Evolutionary conservation across 1,284 basidiomycete genomes (phyloP).

Genomic region (Neonothopanus nambi): DNA sequence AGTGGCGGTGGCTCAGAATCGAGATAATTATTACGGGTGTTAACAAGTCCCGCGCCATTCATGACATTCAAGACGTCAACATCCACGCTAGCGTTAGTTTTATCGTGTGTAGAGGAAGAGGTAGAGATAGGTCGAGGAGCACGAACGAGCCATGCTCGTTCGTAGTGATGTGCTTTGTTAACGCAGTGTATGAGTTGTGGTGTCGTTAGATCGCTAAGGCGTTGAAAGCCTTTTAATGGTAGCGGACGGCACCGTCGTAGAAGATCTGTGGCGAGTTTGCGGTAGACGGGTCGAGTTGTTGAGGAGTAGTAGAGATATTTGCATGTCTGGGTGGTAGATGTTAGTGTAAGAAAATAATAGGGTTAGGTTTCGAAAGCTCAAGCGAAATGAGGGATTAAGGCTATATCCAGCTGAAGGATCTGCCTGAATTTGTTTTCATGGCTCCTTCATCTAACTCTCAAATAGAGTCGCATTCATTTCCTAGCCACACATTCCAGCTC

Average conservation of each 20-base stretch:
- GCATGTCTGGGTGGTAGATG: conserved; percentile 12
- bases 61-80: conserved; percentile 5
- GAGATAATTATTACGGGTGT: conserved; percentile 16
- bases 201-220: conserved; percentile 61
- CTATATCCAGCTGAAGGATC: too few species aligned
- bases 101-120: conserved; percentile 17
- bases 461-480: too few species aligned
- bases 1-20: conserved; percentile 10
- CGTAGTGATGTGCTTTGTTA: conserved; percentile 58
- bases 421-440: too few species aligned
- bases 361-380: too few species aligned
- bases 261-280: conserved; percentile 58
- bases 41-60: background rate
- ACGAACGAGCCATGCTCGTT: conserved; percentile 60
- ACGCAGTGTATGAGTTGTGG: conserved; percentile 59
- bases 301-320: conserved; percentile 56
- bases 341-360: too few species aligned
- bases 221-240: conserved; percentile 67
- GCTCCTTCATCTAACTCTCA: too few species aligned
- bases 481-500: background rate
- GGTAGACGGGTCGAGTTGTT: conserved; percentile 64
- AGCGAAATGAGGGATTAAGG: too few species aligned
- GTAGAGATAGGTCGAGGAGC: conserved; percentile 50
- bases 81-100: background rate
- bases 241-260: conserved; percentile 65